Conservation (phyloP, 768 basidiomycete species). For the Mycena metata region DNA sequence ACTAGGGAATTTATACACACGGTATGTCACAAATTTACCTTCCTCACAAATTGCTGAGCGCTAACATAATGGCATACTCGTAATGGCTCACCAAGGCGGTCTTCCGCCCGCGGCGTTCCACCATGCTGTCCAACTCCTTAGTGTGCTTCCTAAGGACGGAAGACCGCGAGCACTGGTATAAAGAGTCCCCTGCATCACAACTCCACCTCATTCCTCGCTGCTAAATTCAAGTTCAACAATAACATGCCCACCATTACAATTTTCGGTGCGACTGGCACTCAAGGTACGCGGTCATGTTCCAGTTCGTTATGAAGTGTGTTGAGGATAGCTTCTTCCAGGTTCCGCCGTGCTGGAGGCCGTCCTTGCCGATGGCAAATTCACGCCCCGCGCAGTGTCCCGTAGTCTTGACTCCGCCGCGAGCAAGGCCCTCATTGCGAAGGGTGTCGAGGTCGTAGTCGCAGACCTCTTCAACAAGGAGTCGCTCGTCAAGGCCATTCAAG, state of each 20-base stretch:
- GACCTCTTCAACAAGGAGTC: slow-evolving; percentile 32
- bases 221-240: too few relatives aligned
- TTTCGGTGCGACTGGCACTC: slow-evolving; percentile 24
- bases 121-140: too few relatives aligned
- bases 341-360: slow-evolving; percentile 32
- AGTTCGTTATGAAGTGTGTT: background rate
- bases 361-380: slow-evolving; percentile 37
- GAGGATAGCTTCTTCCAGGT: slow-evolving; percentile 16
- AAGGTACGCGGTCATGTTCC: background rate
- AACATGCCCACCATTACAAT: slow-evolving; percentile 16
- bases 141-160: too few relatives aligned
- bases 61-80: too few relatives aligned
- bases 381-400: slow-evolving; percentile 38
- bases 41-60: too few relatives aligned
- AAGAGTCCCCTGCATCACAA: too few relatives aligned
- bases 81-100: too few relatives aligned
- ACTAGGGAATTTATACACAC: too few relatives aligned
- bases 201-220: too few relatives aligned
- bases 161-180: too few relatives aligned
- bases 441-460: slow-evolving; percentile 36
- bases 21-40: too few relatives aligned
- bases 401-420: slow-evolving; percentile 24
- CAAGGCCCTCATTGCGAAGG: slow-evolving; percentile 22
- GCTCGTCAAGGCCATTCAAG: slow-evolving; percentile 32
- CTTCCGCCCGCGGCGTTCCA: too few relatives aligned